Conservation (phyloP, 129 eudicot genomes). For the Silybum marianum region DNA sequence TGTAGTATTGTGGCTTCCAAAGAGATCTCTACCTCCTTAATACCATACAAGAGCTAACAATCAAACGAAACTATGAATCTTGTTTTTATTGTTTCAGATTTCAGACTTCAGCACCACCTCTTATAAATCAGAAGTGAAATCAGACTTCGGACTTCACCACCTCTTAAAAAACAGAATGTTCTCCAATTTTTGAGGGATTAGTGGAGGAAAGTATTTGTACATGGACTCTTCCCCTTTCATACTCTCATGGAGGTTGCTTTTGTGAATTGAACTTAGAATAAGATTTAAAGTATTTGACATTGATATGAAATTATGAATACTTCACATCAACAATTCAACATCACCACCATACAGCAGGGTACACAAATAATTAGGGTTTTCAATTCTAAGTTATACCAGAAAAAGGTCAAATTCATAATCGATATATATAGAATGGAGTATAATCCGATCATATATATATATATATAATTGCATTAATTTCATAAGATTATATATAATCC, state of each 20-base stretch:
- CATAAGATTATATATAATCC: neutral
- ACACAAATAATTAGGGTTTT: neutral
- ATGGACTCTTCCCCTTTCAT: neutral
- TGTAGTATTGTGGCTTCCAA: neutral
- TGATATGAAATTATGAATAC: neutral
- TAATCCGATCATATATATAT: neutral
- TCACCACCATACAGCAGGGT: neutral
- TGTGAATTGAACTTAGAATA: neutral
- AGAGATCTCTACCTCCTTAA: neutral
- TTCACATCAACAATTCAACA: neutral
- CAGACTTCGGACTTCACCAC: too few relatives aligned
- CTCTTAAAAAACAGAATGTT: too few relatives aligned
- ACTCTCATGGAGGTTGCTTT: neutral
- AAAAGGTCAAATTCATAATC: neutral
- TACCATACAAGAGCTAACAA: neutral
- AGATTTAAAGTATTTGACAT: neutral
- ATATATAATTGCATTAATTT: neutral
- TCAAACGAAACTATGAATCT: neutral
- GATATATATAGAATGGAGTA: neutral
- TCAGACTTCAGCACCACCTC: too few relatives aligned
- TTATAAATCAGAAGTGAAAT: too few relatives aligned
- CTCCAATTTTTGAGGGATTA: too few relatives aligned
- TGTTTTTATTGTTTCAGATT: too few relatives aligned
- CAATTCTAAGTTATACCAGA: neutral
- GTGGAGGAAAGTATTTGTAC: neutral